Conservation (phyloP, 1,284 basidiomycete species). For the Fomitopsis schrenkii region DNA sequence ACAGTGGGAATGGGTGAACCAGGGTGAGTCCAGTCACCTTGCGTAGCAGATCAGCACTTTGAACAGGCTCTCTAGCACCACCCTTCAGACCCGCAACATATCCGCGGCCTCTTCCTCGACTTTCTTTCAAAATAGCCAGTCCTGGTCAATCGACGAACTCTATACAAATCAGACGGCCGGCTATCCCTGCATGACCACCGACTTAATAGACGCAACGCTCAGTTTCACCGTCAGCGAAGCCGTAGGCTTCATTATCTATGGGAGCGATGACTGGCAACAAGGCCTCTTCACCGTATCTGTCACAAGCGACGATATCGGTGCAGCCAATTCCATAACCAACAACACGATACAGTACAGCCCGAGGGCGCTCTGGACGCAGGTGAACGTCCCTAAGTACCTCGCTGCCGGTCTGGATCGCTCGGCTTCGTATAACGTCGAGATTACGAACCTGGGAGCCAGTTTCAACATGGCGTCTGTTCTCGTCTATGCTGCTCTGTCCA, state of each 20-base stretch:
- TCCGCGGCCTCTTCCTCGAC: neutral
- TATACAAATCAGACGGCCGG: neutral
- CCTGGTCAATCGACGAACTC: neutral
- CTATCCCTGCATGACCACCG: neutral
- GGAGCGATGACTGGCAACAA: constrained; percentile 1
- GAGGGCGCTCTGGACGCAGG: neutral
- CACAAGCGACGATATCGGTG: neutral
- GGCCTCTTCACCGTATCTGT: constrained; percentile 1
- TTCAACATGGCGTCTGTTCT: neutral
- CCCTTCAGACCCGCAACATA: neutral
- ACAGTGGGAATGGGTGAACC: constrained; percentile 2
- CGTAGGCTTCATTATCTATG: constrained; percentile 1
- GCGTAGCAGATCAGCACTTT: too few relatives aligned
- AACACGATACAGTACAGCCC: neutral
- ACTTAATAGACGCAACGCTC: neutral
- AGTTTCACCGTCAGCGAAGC: neutral
- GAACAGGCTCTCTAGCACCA: neutral
- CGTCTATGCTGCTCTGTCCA: neutral
- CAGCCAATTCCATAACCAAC: neutral
- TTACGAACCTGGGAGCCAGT: neutral
- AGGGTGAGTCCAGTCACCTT: neutral
- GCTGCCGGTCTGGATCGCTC: neutral
- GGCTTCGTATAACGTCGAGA: neutral
- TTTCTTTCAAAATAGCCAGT: neutral
- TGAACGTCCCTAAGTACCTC: neutral